phyloP scores from a whole-genome alignment of 2,329 filamentous ascomycete species.

The Hypoxylon sp. region DNA sequence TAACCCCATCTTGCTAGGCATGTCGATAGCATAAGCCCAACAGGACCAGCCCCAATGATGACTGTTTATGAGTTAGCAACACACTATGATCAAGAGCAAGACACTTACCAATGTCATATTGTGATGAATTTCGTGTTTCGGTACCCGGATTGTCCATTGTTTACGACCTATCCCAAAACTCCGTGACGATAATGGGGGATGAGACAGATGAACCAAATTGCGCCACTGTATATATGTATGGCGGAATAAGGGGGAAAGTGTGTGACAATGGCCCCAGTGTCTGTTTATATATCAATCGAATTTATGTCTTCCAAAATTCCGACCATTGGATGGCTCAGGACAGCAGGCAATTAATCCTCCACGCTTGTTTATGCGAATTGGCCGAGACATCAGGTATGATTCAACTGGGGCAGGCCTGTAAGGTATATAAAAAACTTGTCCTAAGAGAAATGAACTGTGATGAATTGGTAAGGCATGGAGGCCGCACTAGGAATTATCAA shows the following conservation, averaged over 20 bases:
- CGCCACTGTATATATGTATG: not conserved
- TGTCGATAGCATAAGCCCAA: slow-evolving; percentile 86
- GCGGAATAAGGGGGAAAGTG: too few species aligned
- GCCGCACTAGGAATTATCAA: slow-evolving; percentile 26
- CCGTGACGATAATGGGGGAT: slow-evolving; percentile 6
- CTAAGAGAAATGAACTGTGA: slow-evolving; percentile 14
- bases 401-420: slow-evolving; percentile 13
- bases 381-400: slow-evolving; percentile 10
- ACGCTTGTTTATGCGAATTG: slow-evolving; percentile 6
- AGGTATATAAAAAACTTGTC: slow-evolving; percentile 17
- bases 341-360: too few species aligned
- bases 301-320: too few species aligned
- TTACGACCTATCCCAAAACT: slow-evolving; percentile 1
- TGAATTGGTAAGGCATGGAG: slow-evolving; percentile 12
- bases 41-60: slow-evolving; percentile 88
- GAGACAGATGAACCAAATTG: not conserved
- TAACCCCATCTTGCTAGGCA: slow-evolving; percentile 93
- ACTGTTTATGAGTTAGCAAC: slow-evolving; percentile 59
- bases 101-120: slow-evolving; percentile 57
- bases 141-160: slow-evolving; percentile 39
- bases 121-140: slow-evolving; percentile 26
- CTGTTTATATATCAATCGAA: not conserved
- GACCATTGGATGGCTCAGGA: too few species aligned
- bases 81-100: slow-evolving; percentile 6
- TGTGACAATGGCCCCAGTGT: not conserved